Conservation (phyloP, 257 asterid species). For the Prunella vulgaris region DNA sequence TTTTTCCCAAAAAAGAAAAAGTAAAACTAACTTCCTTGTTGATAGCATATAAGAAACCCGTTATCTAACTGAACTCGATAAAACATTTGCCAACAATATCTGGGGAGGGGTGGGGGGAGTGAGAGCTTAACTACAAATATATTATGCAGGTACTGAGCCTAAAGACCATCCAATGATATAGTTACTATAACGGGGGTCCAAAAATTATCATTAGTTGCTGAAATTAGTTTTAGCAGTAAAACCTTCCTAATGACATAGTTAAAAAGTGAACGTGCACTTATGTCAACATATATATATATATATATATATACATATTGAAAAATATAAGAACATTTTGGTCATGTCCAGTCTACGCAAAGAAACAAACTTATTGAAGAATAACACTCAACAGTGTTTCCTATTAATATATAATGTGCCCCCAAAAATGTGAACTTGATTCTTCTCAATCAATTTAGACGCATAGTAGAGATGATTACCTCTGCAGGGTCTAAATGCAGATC, state of each 20-base stretch:
- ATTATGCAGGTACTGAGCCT: not conserved
- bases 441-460: not conserved
- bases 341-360: not conserved
- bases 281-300: too few relatives aligned
- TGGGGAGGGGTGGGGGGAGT: too few relatives aligned
- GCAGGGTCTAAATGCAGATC: conserved; percentile 98
- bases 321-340: conserved; percentile 12
- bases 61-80: not conserved
- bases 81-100: not conserved
- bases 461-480: conserved; percentile 55
- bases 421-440: not conserved
- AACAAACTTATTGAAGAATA: not conserved
- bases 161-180: not conserved
- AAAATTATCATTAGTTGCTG: not conserved
- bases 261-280: not conserved
- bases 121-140: too few relatives aligned
- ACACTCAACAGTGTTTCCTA: not conserved
- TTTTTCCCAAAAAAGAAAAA: not conserved
- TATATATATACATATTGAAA: too few relatives aligned
- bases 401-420: not conserved
- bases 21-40: conserved; percentile 8
- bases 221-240: not conserved
- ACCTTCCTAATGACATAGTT: not conserved
- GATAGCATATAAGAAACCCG: not conserved
- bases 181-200: not conserved